phyloP scores from a whole-genome alignment of 176 grass and related monocot species.

The Avena insularis region DNA sequence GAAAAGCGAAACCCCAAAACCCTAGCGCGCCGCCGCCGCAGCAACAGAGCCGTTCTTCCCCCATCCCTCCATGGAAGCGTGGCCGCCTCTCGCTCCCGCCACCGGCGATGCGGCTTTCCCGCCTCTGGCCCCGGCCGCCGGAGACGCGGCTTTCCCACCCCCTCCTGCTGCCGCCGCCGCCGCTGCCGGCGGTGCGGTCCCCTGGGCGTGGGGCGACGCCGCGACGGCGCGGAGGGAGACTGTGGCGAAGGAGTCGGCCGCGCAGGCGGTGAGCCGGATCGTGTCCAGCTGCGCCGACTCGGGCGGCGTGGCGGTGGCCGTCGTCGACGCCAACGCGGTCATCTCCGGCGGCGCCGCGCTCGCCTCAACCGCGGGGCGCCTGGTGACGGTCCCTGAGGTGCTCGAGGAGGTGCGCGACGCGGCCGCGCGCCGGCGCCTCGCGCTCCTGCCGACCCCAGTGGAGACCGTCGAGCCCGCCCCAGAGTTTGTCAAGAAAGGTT shows the following conservation, averaged over 20 bases:
- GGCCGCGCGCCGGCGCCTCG: slow-evolving; percentile 60
- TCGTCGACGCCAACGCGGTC: slow-evolving; percentile 94
- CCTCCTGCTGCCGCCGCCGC: neutral
- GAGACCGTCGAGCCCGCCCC: slow-evolving; percentile 83
- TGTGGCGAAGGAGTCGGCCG: slow-evolving; percentile 37
- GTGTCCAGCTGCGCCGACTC: slow-evolving; percentile 54
- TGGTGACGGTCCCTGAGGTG: slow-evolving; percentile 79
- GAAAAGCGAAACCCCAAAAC: slow-evolving; percentile 47
- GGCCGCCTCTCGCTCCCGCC: slow-evolving; percentile 51
- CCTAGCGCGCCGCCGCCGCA: slow-evolving; percentile 43
- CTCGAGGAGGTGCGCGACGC: slow-evolving; percentile 91
- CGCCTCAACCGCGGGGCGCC: slow-evolving; percentile 53
- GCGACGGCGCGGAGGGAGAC: slow-evolving; percentile 39
- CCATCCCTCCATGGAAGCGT: slow-evolving; percentile 43
- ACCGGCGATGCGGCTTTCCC: neutral
- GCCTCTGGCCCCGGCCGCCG: neutral
- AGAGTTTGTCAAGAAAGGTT: slow-evolving; percentile 86
- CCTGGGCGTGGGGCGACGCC: slow-evolving; percentile 24
- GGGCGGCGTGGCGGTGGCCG: slow-evolving; percentile 65
- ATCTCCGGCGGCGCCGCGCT: slow-evolving; percentile 72
- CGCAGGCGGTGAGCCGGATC: slow-evolving; percentile 55
- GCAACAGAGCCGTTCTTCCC: neutral
- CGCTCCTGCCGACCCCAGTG: slow-evolving; percentile 58
- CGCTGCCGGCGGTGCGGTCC: neutral
- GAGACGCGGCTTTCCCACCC: neutral